Evolutionary conservation across 2,329 filamentous ascomycete genomes (phyloP).

Genomic region (Penicillium sp.): DNA sequence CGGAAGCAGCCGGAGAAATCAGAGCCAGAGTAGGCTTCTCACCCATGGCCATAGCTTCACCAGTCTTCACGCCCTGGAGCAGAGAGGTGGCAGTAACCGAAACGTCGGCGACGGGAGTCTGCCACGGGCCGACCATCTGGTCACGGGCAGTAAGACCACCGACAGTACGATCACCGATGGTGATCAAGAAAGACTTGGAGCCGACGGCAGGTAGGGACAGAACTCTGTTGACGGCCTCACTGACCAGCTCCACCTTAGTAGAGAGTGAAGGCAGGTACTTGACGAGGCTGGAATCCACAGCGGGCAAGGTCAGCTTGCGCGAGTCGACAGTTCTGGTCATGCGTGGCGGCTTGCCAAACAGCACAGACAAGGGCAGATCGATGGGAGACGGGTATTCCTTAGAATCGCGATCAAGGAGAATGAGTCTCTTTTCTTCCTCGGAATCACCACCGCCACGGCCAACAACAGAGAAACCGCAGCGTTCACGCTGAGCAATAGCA

Average conservation of each 20-base stretch:
- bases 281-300: conserved; percentile 74
- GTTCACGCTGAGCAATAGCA: conserved; percentile 72
- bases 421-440: conserved; percentile 68
- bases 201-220: conserved; percentile 84
- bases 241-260: conserved; percentile 49
- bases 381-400: conserved; percentile 74
- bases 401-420: conserved; percentile 79
- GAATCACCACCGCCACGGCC: conserved; percentile 68
- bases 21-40: conserved; percentile 87
- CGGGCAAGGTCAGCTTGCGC: conserved; percentile 64
- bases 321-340: conserved; percentile 73
- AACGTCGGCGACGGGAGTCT: conserved; percentile 89
- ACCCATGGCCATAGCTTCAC: conserved; percentile 98
- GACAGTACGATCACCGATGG: conserved; percentile 89
- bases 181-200: conserved; percentile 97
- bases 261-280: conserved; percentile 62
- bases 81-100: conserved; percentile 87
- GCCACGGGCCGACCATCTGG: conserved; percentile 96
- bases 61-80: conserved; percentile 68
- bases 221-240: conserved; percentile 75
- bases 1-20: conserved; percentile 85
- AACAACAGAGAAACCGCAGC: conserved; percentile 90
- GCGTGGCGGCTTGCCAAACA: conserved; percentile 86
- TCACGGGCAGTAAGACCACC: conserved; percentile 86
- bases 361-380: conserved; percentile 80